Base-by-base conservation (phyloP, 2,329 filamentous ascomycete genomes). In the Pseudogymnoascus sp. region DNA sequence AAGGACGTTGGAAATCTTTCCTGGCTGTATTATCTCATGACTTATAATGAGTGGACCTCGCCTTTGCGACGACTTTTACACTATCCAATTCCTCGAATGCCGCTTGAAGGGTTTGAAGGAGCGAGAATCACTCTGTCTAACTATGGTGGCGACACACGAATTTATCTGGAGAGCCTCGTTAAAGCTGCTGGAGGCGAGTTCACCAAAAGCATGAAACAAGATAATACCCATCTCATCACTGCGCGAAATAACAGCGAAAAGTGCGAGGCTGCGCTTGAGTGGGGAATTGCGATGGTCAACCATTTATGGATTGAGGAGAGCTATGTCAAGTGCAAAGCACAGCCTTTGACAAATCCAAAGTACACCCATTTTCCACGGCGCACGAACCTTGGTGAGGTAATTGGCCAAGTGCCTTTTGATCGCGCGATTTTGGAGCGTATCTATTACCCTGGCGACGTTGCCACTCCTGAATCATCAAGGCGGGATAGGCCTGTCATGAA, bases 281-380 rank as follows among this genome's bases (percentile, higher is more conserved):
- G 94, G 94, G 88, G 88, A 60, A 87, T 97, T 61, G 79, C 91
- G 62, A 88, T 96, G 69, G 79, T 96, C 69, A 99, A 97, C 73
- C 94, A 99, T 72, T 80, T 99, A 0, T 99, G 94, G 94, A 82
- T 99, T 52, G 94, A 99, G 74, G 94, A 99, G 71, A 95, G 92
- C 74, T 99, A 97, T 71, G 91, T 93, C 1, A 91, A 89, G 72
- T 96, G 92, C 77, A 82, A 89, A 70, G 78, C 88, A 63, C 88
- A 90, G 72, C 83, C 84, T 0, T 77, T 92, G 21, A 88, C 88
- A 3, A 84, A 89, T 60, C 79, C 82, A 7, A 87, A 88, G 65
- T 99, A 96, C 72, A 90, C 83, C 0, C 87, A 92, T 71, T 99
- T 97, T 67, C 94, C 94, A 13, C 82, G 83, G 9, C 84, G 92